A percentile compares a stretch with the other conserved stretches of the same genome.
Conservation (phyloP, 1,284 basidiomycete species). For the Ceraceosorus bombacis region DNA sequence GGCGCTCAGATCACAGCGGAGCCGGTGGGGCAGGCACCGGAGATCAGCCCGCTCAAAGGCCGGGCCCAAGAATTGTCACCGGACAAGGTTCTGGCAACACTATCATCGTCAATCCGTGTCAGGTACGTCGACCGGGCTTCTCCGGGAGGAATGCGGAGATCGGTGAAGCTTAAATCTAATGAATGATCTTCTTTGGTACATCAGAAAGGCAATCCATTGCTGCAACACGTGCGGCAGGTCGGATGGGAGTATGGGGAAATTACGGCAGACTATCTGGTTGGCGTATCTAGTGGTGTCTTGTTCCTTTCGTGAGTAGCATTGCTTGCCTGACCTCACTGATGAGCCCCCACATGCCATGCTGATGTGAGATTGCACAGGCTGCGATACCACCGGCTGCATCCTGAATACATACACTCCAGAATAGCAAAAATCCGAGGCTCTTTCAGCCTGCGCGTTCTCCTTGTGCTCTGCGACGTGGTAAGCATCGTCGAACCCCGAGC, state of each 20-base stretch:
- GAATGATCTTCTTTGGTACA: slow-evolving; percentile 2
- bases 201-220: slow-evolving; percentile 77
- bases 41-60: too few relatives aligned
- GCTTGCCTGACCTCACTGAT: neutral
- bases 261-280: slow-evolving; percentile 59
- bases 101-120: slow-evolving; percentile 35
- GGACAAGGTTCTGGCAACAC: slow-evolving; percentile 26
- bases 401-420: slow-evolving; percentile 87
- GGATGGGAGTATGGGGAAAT: slow-evolving; percentile 94
- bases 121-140: slow-evolving; percentile 5
- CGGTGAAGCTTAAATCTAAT: neutral
- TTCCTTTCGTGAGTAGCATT: slow-evolving; percentile 24
- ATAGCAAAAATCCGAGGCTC: slow-evolving; percentile 75
- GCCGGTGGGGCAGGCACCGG: too few relatives aligned
- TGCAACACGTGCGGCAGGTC: slow-evolving; percentile 75
- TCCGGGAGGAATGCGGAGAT: neutral
- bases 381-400: slow-evolving; percentile 90
- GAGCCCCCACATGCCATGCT: neutral
- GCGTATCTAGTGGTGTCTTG: slow-evolving; percentile 33
- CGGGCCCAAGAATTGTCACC: slow-evolving; percentile 7
- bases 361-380: slow-evolving; percentile 55
- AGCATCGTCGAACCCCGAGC: slow-evolving; percentile 41
- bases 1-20: too few relatives aligned
- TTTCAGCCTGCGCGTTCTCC: slow-evolving; percentile 77
- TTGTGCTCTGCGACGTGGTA: slow-evolving; percentile 87